phyloP scores from a whole-genome alignment of 2,329 filamentous ascomycete species.

The Metarhizium anisopliae region DNA sequence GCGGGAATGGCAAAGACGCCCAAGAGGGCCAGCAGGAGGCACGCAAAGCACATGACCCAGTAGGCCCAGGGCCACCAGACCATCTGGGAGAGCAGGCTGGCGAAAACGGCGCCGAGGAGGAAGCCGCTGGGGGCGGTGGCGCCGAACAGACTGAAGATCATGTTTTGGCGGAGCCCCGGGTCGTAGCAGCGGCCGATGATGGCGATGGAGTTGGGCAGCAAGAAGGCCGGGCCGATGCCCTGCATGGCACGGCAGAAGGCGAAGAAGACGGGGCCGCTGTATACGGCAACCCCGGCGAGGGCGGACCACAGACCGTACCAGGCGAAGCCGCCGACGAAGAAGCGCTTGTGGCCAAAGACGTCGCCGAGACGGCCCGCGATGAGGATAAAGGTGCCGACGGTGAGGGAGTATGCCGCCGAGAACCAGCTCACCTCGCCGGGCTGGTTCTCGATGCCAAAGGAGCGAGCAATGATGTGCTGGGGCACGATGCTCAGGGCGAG shows the following conservation, averaged over 20 bases:
- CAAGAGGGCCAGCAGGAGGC: slow-evolving; percentile 16
- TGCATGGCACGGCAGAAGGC: slow-evolving; percentile 39
- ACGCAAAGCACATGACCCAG: slow-evolving; percentile 25
- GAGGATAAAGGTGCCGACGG: slow-evolving; percentile 43
- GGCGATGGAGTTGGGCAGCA: slow-evolving; percentile 47
- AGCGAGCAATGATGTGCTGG: slow-evolving; percentile 33
- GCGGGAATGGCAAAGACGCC: slow-evolving; percentile 20
- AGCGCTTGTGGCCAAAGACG: slow-evolving; percentile 40
- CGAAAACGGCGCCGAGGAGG: slow-evolving; percentile 19
- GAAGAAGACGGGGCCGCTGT: slow-evolving; percentile 31
- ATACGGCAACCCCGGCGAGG: slow-evolving; percentile 27
- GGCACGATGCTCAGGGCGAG: slow-evolving; percentile 12
- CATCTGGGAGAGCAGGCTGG: slow-evolving; percentile 7
- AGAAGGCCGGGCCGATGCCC: slow-evolving; percentile 44
- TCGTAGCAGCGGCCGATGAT: slow-evolving; percentile 44
- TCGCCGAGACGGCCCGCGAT: slow-evolving; percentile 43
- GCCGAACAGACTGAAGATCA: slow-evolving; percentile 26
- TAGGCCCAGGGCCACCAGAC: slow-evolving; percentile 35
- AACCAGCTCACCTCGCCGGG: slow-evolving; percentile 37
- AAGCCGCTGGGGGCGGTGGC: slow-evolving; percentile 23
- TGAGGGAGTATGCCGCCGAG: slow-evolving; percentile 43
- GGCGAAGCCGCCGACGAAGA: slow-evolving; percentile 39
- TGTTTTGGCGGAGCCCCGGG: slow-evolving; percentile 22
- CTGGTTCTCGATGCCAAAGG: slow-evolving; percentile 29
- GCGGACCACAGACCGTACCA: slow-evolving; percentile 42